These are phyloP conservation scores for Lactifluus echinatus DNA, from an alignment of 768 basidiomycete species.

Conservation along the genomic window DNA sequence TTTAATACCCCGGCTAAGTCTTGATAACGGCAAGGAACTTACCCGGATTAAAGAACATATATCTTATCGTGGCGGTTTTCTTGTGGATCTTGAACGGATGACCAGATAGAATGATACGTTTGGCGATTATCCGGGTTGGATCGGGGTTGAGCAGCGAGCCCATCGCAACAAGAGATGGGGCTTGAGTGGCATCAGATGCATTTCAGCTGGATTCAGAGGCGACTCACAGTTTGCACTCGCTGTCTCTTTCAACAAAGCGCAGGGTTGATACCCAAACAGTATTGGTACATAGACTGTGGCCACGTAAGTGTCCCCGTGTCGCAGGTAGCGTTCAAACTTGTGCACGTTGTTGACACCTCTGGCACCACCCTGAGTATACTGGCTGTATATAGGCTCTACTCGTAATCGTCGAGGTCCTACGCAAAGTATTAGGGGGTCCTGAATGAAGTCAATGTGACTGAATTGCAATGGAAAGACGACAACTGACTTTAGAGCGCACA, in stretches of 20 bases:
- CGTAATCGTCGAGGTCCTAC: conserved; percentile 80
- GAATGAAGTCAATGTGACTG: not conserved
- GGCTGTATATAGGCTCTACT: conserved; percentile 86
- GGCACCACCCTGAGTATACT: conserved; percentile 83
- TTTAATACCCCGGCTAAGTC: conserved; percentile 8
- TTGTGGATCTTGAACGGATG: conserved; percentile 97
- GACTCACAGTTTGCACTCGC: conserved; percentile 53
- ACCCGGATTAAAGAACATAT: conserved; percentile 97
- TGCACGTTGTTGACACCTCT: conserved; percentile 95
- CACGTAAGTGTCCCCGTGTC: conserved; percentile 71
- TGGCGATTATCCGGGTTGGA: conserved; percentile 84
- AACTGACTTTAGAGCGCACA: conserved; percentile 78
- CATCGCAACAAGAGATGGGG: conserved; percentile 79
- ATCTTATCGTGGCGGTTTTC: conserved; percentile 93
- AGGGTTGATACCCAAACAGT: conserved; percentile 77
- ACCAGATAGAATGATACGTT: conserved; percentile 90
- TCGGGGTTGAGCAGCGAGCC: conserved; percentile 85
- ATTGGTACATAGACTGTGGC: conserved; percentile 88
- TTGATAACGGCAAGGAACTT: conserved; percentile 19
- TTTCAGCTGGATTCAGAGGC: conserved; percentile 3
- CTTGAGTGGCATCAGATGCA: conserved; percentile 30
- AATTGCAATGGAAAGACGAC: not conserved
- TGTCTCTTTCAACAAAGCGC: conserved; percentile 66
- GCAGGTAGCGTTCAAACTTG: conserved; percentile 88
- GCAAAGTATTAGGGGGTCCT: conserved; percentile 86